Percentiles rank a stretch among this genome's conserved stretches.
Conservation (phyloP, 1,139 yeast genomes). For the Pichia sp. region DNA sequence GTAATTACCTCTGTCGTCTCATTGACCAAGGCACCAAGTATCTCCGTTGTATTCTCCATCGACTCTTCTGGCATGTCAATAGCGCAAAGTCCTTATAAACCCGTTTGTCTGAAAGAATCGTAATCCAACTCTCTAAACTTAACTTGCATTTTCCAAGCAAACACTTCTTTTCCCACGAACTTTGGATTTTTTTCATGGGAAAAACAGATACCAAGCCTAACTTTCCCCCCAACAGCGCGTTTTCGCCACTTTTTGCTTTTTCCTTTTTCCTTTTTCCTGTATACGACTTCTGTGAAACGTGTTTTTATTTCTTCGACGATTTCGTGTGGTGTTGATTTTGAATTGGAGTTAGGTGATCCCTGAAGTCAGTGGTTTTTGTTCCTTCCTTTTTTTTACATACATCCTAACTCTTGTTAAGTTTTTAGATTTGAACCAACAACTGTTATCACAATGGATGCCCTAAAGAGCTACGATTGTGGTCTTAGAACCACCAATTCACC, state of each 20-base stretch:
- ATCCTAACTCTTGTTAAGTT: neutral
- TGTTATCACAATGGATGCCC: constrained; percentile 7
- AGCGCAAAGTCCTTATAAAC: neutral
- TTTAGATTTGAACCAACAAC: no score
- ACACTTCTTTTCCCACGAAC: no score
- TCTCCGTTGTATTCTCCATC: neutral
- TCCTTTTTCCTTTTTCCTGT: no score
- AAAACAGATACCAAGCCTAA: neutral
- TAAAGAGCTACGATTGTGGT: constrained; percentile 15
- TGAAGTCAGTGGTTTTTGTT: neutral
- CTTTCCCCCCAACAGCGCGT: neutral
- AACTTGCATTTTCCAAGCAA: no score
- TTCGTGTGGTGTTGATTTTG: no score
- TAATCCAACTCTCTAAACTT: neutral
- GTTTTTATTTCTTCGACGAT: neutral
- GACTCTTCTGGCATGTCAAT: neutral
- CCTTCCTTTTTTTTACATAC: neutral
- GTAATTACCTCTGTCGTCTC: neutral
- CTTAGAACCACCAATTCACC: constrained; percentile 34
- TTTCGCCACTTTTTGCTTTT: neutral
- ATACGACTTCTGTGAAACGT: neutral
- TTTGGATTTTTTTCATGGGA: neutral
- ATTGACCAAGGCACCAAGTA: neutral
- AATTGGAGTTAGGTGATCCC: neutral
- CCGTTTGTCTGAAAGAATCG: neutral